Evolutionary conservation across 495 filamentous ascomycete species (phyloP), one percentile per base, ranked within the genome.

Genomic region (Tuber microsphaerosporum): DNA sequence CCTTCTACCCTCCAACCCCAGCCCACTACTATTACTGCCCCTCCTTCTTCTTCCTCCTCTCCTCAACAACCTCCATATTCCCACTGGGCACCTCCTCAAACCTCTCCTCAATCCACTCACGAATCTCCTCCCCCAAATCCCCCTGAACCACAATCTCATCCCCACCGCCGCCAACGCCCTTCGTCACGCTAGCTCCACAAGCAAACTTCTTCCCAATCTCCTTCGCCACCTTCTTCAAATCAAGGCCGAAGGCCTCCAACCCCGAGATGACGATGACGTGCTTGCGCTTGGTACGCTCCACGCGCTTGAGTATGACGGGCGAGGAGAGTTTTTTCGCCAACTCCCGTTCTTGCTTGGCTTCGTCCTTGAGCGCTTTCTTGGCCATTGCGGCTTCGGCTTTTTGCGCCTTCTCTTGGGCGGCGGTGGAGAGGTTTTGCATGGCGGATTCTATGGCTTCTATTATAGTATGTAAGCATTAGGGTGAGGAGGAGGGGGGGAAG

Each of bases 61-160:
- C 81, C 41, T 83, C 81, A 20, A 97, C 89, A 78, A 93, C 84
- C 84, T 98, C 96, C 76, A 98, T 91, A 85, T 99, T 97, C 82
- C 93, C 92, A 83, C 95, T 92, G 8, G 95, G 94, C 71, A 98
- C 91, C 74, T 89, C 86, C 56, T 90, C 88, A 82, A 97, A 94
- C 79, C 91, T 90, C 83, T 97, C 94, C 76, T 91, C 83, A 75
- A 99, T 83, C 86, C 92, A 97, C 79, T 98, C 96, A 79, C 91
- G 89, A 73, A 99, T 91, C 84, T 98, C 95, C 82, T 94, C 94
- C 84, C 93, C 96, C 78, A 97, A 89, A 85, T 99, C 95, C 20
- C 95, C 95, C 84, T 99, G 95, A 61, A 99, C 94, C 45, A 97
- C 94, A 83, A 99, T 97, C 86, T 98, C 95, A 84, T 98, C 95